These are phyloP conservation scores for Cryptococcus jaspeensis DNA, from an alignment of 1,284 basidiomycete species.

Conservation along the genomic window DNA sequence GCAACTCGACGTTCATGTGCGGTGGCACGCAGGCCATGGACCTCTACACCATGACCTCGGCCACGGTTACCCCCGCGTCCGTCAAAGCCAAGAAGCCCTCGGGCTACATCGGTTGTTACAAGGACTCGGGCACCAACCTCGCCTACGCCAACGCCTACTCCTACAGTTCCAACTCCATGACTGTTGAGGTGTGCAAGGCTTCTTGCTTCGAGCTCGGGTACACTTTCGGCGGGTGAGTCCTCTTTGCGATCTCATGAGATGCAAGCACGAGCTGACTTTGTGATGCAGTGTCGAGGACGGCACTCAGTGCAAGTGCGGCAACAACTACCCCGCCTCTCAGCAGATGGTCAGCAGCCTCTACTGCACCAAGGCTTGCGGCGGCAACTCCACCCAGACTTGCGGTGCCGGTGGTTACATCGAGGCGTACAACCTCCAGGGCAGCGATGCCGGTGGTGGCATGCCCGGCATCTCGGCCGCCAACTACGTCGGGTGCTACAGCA, in stretches of 20 bases:
- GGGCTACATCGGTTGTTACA: conserved; percentile 20
- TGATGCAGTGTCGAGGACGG: conserved; percentile 15
- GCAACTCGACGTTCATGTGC: not conserved
- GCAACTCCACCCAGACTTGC: conserved; percentile 26
- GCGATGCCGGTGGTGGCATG: conserved; percentile 9
- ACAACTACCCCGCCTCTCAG: conserved; percentile 9
- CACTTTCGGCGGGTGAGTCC: conserved; percentile 12
- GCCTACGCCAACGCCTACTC: conserved; percentile 21
- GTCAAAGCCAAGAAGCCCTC: conserved; percentile 8
- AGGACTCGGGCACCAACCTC: conserved; percentile 10
- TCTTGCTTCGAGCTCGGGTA: conserved; percentile 28
- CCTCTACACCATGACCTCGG: not conserved
- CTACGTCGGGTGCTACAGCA: conserved; percentile 19
- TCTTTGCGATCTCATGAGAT: not conserved
- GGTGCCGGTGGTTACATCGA: conserved; percentile 19
- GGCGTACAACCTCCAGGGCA: conserved; percentile 10
- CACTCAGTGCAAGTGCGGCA: conserved; percentile 17
- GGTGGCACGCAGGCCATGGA: conserved; percentile 5
- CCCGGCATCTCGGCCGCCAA: conserved; percentile 7
- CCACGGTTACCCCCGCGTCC: not conserved
- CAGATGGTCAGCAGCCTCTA: conserved; percentile 10
- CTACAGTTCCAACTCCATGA: conserved; percentile 24
- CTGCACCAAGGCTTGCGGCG: conserved; percentile 21
- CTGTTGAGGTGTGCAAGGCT: conserved; percentile 26
- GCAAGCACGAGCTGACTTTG: not conserved